phyloP scores from a whole-genome alignment of 805 yeast genomes.

The Wickerhamomyces chambardii region DNA sequence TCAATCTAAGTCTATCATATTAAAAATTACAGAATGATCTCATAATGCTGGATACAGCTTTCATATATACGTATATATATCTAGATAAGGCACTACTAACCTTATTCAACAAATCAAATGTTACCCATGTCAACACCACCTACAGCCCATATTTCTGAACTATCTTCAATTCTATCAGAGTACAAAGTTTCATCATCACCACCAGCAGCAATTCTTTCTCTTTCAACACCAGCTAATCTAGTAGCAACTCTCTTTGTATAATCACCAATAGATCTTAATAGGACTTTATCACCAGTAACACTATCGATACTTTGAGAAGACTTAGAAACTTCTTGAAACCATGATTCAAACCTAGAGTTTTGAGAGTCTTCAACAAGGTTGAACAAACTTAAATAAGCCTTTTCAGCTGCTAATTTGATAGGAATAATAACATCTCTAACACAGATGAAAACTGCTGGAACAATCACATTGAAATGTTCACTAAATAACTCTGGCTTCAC shows the following conservation, averaged over 20 bases:
- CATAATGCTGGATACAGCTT: no score
- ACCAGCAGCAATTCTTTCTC: conserved; percentile 83
- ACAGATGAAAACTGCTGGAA: conserved; percentile 70
- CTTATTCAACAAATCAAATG: conserved; percentile 4
- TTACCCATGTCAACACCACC: conserved; percentile 51
- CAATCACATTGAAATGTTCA: conserved; percentile 47
- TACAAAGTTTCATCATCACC: conserved; percentile 83
- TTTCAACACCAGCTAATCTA: conserved; percentile 77
- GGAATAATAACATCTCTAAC: conserved; percentile 88
- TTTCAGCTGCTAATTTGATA: conserved; percentile 89
- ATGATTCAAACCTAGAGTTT: conserved; percentile 42
- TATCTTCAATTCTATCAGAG: conserved; percentile 82
- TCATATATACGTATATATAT: no score
- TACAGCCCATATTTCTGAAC: conserved; percentile 80
- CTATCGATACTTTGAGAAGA: conserved; percentile 26
- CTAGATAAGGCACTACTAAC: no score
- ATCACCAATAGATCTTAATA: conserved; percentile 72
- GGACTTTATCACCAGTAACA: conserved; percentile 40
- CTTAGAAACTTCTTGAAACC: conserved; percentile 44
- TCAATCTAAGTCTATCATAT: no score
- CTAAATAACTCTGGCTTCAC: conserved; percentile 42
- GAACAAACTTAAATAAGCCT: conserved; percentile 70
- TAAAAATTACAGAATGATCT: no score
- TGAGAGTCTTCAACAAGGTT: conserved; percentile 60
- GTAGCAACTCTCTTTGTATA: conserved; percentile 86